These are phyloP conservation scores for Gracilaria domingensis DNA, from an alignment of 23 red algal genomes.

Conservation along the genomic window DNA sequence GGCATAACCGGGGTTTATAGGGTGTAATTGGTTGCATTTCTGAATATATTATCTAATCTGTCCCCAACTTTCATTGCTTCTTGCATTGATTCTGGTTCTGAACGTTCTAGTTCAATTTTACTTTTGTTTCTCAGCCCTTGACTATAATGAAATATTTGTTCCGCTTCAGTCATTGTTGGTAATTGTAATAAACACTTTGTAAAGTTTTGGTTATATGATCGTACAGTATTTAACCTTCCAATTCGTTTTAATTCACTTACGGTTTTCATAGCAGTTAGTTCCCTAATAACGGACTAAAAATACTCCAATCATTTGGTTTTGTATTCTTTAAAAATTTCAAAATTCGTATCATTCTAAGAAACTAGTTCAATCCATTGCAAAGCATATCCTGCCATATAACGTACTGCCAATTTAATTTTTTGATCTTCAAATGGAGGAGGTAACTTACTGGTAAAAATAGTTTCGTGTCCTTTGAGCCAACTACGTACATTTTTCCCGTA, in stretches of 20 bases:
- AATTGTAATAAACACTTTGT: constrained; percentile 33
- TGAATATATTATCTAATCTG: neutral
- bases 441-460: too few relatives aligned
- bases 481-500: too few relatives aligned
- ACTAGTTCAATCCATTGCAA: too few relatives aligned
- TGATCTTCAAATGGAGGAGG: too few relatives aligned
- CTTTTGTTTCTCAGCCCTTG: constrained; percentile 5
- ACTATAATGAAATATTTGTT: neutral
- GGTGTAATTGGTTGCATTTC: neutral
- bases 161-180: neutral
- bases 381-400: too few relatives aligned
- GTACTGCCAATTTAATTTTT: too few relatives aligned
- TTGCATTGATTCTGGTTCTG: constrained; percentile 35
- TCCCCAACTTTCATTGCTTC: constrained; percentile 21
- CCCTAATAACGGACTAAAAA: constrained; percentile 16
- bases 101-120: neutral
- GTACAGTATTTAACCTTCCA: constrained; percentile 1
- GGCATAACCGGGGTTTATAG: too few relatives aligned
- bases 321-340: constrained; percentile 16
- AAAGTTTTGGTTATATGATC: constrained; percentile 17
- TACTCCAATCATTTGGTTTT: neutral
- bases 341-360: neutral
- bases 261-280: neutral
- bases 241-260: constrained; percentile 31
- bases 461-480: too few relatives aligned